Evolutionary conservation across 2,329 filamentous ascomycete species (phyloP), one percentile per base, ranked within the genome.

Genomic region (Nemania serpens): DNA sequence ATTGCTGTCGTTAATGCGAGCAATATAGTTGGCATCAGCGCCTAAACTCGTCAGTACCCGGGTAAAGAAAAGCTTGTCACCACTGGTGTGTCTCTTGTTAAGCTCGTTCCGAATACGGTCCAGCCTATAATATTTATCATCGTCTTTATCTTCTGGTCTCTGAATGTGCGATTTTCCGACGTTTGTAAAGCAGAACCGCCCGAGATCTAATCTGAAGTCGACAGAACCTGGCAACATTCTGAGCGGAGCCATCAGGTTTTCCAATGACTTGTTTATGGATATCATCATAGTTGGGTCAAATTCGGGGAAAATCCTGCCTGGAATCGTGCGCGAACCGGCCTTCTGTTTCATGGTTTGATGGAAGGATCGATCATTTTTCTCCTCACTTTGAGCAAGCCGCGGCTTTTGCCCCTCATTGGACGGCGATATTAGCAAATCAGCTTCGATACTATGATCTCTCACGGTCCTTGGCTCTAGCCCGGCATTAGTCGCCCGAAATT

Each of bases 21-120:
- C 55, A 25, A 70, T 62, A n/a, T 64, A 63, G 5, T 71, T 70
- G 2, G 66, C 66, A 29, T 73, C 71, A 2, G 48, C 65, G 3
- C 67, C 68, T 20, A 64, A 50, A 22, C 36, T 58, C 2, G 55
- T 60, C 20, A 66, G 36, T 18, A 64, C 25, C n/a, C 48, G 18
- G 4, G 60, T 64, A 20, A 66, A 66, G 15, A 20, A 33, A 25
- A 66, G 53, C 25, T 46, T 51, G 9, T 55, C 55, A 5, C 48
- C 20, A 1, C 48, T 12, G 15, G 18, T 58, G 22, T 62, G 62
- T 15, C 51, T 41, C 25, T 61, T 56, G 36, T 59, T 65, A 5
- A 62, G 37, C 37, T 59, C 56, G 13, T 20, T 41, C 22, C 29
- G 34, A 33, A 66, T 65, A 12, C 22, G 33, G 6, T 48, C 33